These are phyloP conservation scores for Trichoderma sp. DNA, from an alignment of 2,329 filamentous ascomycete genomes.

Conservation along the genomic window DNA sequence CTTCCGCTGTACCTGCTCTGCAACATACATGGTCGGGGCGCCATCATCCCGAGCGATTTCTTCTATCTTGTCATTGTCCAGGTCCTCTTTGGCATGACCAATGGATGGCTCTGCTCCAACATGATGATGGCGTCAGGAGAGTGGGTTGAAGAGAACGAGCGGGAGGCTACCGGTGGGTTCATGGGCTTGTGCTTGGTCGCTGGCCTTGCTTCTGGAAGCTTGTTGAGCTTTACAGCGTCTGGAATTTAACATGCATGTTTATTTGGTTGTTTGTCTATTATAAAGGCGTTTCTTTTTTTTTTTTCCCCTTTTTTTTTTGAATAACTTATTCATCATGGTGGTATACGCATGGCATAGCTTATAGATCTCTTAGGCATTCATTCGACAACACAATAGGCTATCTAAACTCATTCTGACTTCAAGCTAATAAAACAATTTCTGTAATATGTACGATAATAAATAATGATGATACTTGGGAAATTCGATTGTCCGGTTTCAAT, in stretches of 20 bases:
- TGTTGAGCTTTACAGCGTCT: slow-evolving; percentile 79
- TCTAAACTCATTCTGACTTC: background rate
- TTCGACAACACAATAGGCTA: background rate
- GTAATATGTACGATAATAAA: background rate
- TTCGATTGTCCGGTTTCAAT: background rate
- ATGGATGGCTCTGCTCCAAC: slow-evolving; percentile 81
- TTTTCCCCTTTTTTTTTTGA: background rate
- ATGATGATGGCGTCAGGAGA: slow-evolving; percentile 89
- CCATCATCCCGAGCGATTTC: slow-evolving; percentile 73
- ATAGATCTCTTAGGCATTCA: background rate
- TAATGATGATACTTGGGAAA: background rate
- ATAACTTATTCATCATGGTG: background rate
- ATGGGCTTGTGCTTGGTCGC: slow-evolving; percentile 90
- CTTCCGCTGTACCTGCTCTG: slow-evolving; percentile 87
- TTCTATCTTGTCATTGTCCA: slow-evolving; percentile 89
- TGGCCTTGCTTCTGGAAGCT: slow-evolving; percentile 80
- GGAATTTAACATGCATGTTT: slow-evolving; percentile 33
- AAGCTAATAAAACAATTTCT: background rate
- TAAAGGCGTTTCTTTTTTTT: background rate
- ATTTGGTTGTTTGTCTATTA: background rate
- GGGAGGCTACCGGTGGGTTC: slow-evolving; percentile 87
- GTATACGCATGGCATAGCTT: background rate
- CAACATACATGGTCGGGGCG: slow-evolving; percentile 78
- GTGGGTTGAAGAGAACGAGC: slow-evolving; percentile 79
- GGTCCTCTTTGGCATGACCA: slow-evolving; percentile 78